These are phyloP conservation scores for Plasmodium gonderi DNA, from an alignment of 169 alveolate species.

Conservation along the genomic window DNA sequence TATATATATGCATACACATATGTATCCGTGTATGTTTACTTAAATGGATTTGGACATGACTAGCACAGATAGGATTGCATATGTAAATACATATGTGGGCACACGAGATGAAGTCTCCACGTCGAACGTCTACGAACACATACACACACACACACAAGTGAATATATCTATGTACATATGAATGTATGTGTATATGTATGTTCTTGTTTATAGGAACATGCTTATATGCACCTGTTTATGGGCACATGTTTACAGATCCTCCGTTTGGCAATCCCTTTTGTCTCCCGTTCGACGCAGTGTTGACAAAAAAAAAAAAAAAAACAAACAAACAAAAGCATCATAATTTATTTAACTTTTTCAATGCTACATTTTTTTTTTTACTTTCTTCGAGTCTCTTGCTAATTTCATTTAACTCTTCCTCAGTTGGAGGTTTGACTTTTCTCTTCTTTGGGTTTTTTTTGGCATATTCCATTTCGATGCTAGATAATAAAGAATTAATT, in stretches of 20 bases:
- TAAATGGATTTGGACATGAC: too few relatives aligned
- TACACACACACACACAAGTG: background rate
- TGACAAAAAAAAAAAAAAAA: conserved; percentile 18
- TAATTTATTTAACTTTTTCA: conserved; percentile 1
- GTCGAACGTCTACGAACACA: background rate
- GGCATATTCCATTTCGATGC: conserved; percentile 22
- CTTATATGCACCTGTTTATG: background rate
- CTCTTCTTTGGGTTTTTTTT: conserved; percentile 40
- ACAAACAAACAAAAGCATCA: background rate
- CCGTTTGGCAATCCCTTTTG: too few relatives aligned
- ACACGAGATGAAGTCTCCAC: background rate
- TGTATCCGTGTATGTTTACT: background rate
- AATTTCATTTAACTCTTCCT: conserved; percentile 43
- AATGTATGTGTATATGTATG: background rate
- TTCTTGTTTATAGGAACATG: too few relatives aligned
- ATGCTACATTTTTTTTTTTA: conserved; percentile 9
- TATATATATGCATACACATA: background rate
- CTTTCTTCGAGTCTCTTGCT: conserved; percentile 53
- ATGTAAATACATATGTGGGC: too few relatives aligned
- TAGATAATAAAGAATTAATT: conserved; percentile 12
- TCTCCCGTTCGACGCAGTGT: background rate
- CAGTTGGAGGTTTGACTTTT: conserved; percentile 47
- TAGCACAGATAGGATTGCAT: too few relatives aligned
- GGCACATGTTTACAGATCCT: too few relatives aligned
- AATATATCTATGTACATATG: background rate